Base-by-base conservation (phyloP, 2,329 filamentous ascomycete genomes). In the Ophiostoma sp. region DNA sequence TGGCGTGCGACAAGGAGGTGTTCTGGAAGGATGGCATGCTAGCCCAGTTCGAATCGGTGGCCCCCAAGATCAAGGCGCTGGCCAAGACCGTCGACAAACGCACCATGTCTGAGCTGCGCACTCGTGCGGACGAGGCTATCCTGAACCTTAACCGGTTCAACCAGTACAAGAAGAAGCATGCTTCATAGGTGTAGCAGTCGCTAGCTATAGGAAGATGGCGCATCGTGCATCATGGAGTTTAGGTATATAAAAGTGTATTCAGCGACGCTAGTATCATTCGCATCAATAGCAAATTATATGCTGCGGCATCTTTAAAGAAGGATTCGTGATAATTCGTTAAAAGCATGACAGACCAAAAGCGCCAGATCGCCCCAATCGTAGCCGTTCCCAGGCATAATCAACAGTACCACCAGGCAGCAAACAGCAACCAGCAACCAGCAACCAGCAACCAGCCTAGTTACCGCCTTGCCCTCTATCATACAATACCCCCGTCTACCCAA, bases 21-120 rank as follows among this genome's bases (percentile, higher is more conserved):
- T 90, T 89, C 76, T 89, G 87, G 84, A 81, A 82, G 72, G 81
- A 86, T 71, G 81, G 80, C 71, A 86, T 90, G 73, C 75, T 87
- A 68, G 80, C 82, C 72, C 85, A 86, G 70, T 77, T 90, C 1
- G 84, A 87, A 72, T 83, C 81, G 16, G 77, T 78, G 6, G 72
- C 82, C 36, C 83, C 85, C 47, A 85, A 84, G 77, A 77, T 82
- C 18, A 85, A 83, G 75, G 78, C 82, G 14, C 81, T 86, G 79
- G 79, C 83, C 18, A 89, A 87, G 80, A 77, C 77, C 0, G 81
- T 90, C 45, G 85, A 90, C 73, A 89, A 86, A 80, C 81, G 84
- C 67, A 80, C 80, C 38, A 79, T 80, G 65, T 74, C 78, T 0
- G 87, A 89, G 77, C 75, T 90, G 74, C 81, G 87, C 66, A 76